Evolutionary conservation across 352 stramenopile genomes (phyloP), one percentile per base, ranked within the genome.

Genomic region (Pythium rishiriense): DNA sequence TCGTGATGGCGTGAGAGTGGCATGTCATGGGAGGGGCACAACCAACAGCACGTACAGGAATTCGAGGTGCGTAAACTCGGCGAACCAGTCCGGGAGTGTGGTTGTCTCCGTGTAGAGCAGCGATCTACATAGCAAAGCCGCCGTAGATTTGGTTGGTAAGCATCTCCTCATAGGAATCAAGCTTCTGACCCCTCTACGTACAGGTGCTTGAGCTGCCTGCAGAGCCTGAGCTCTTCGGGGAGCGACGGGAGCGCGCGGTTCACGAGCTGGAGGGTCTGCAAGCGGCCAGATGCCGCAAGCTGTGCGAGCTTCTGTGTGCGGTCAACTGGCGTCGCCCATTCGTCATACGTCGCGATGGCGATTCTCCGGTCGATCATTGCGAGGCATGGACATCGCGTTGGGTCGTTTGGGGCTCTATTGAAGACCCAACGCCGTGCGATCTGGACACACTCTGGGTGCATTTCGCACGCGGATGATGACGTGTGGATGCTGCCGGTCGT

Each of bases 41-140:
- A n/a, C n/a, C n/a, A n/a, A 37, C 11, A 11, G 6, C 15, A 61
- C 68, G 29, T 60, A 81, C 73, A 85, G 12, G 49, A 70, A 76
- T 50, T 83, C 65, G 12, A 85, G 72, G 1, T 70, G 58, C 0
- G 63, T 62, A 31, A 75, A 70, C 5, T 73, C 45, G 31, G 68
- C 80, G 37, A 65, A 65, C 74, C 77, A 81, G 2, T 33, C 45
- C 8, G 77, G 73, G 12, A 85, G 24, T 4, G 58, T 68, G 19
- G 58, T 41, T 0, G 68, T 85, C 45, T 81, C 67, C 0, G 74
- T 78, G 51, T 85, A 79, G 3, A 76, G 61, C 15, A 85, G 56
- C 0, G 77, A 70, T 19, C 74, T 85, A 37, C 21, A 37, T 31
- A 45, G 55, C 19, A 29, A n/a, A n/a, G n/a, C n/a, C n/a, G n/a